Evolutionary conservation across 2,329 filamentous ascomycete species (phyloP).

Genomic region (Bertia moriformis): DNA sequence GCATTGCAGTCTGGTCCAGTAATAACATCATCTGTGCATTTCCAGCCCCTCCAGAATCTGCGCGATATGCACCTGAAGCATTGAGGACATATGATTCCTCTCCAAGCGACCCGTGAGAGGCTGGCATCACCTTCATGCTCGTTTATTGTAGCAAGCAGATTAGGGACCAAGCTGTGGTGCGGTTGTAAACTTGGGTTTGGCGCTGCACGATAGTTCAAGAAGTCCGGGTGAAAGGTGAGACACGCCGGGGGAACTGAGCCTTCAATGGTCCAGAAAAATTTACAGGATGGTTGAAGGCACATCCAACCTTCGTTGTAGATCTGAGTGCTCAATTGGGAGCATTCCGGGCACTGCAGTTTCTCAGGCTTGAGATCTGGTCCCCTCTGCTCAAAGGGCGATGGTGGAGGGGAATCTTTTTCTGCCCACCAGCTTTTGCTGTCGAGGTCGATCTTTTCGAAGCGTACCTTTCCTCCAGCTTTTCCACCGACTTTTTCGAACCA

Average conservation of each 20-base stretch:
- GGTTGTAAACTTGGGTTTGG: neutral
- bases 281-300: neutral
- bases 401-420: neutral
- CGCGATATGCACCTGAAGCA: conserved; percentile 35
- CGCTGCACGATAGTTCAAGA: neutral
- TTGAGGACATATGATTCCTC: conserved; percentile 35
- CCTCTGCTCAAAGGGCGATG: neutral
- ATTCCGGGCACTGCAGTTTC: neutral
- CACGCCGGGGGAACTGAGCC: neutral
- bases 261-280: neutral
- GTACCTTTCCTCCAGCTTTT: conserved; percentile 27
- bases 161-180: neutral
- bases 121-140: neutral
- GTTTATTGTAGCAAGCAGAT: neutral
- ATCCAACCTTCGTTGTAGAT: neutral
- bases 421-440: neutral
- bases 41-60: conserved; percentile 31
- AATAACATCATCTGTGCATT: conserved; percentile 19
- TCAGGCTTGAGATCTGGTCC: neutral
- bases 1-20: neutral
- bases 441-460: neutral
- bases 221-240: neutral
- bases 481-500: conserved; percentile 33
- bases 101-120: conserved; percentile 16
- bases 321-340: neutral